Conservation (phyloP, 108 stramenopile species). For the Pseudonitzschia delicatissima region DNA sequence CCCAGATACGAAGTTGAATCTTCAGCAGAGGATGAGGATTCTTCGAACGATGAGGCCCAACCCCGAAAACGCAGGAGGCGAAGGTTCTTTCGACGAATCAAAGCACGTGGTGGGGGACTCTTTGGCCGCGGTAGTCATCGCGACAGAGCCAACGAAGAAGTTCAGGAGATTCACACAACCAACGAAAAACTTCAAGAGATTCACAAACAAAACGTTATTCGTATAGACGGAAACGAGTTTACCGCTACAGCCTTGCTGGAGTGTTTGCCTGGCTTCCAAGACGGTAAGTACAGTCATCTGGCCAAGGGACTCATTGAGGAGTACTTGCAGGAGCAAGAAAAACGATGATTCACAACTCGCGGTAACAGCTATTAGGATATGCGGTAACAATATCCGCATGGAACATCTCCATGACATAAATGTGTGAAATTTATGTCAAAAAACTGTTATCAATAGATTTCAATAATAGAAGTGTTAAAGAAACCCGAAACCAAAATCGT, state of each 20-base stretch:
- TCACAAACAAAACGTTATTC: background rate
- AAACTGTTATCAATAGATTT: too few species aligned
- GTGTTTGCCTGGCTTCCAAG: constrained; percentile 35
- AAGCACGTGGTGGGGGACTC: background rate
- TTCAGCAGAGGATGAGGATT: background rate
- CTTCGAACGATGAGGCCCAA: too few species aligned
- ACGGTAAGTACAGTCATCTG: constrained; percentile 24
- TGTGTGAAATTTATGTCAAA: too few species aligned
- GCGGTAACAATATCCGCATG: too few species aligned
- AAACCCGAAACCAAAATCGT: too few species aligned
- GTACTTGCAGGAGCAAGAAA: background rate
- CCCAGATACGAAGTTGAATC: background rate
- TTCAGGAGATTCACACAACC: background rate
- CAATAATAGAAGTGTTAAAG: too few species aligned
- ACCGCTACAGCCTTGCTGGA: background rate
- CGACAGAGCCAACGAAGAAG: background rate
- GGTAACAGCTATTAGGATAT: too few species aligned
- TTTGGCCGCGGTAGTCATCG: background rate
- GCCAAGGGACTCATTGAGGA: constrained; percentile 20
- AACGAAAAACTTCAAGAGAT: background rate
- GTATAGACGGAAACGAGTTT: background rate
- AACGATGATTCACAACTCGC: background rate
- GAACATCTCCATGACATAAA: too few species aligned
- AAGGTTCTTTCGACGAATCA: background rate
- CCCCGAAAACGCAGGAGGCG: background rate